These are phyloP conservation scores for Hygrocybe punicea DNA, from an alignment of 768 basidiomycete species.

Conservation along the genomic window DNA sequence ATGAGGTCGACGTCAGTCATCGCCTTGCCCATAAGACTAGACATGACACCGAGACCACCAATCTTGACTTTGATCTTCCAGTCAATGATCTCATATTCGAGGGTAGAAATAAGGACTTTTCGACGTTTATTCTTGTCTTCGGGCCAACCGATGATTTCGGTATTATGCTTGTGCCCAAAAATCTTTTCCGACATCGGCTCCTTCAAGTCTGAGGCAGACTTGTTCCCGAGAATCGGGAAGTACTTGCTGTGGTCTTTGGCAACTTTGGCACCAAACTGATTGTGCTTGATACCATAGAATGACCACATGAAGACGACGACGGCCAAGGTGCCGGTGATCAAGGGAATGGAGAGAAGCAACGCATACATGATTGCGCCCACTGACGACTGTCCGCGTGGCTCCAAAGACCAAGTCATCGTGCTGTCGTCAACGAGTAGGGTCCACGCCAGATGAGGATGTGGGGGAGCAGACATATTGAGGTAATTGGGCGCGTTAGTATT, in stretches of 20 bases:
- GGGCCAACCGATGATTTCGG: constrained; percentile 94
- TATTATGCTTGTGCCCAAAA: constrained; percentile 57
- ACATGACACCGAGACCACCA: constrained; percentile 97
- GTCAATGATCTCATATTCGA: constrained; percentile 95
- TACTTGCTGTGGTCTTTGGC: constrained; percentile 70
- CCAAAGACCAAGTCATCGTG: constrained; percentile 69
- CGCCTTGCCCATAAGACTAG: constrained; percentile 94
- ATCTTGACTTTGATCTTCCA: constrained; percentile 99
- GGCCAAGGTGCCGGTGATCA: constrained; percentile 80
- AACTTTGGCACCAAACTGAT: constrained; percentile 84
- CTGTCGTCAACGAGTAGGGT: constrained; percentile 75
- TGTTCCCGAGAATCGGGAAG: constrained; percentile 82
- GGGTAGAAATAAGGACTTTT: constrained; percentile 85
- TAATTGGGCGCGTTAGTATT: constrained; percentile 83
- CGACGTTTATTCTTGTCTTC: constrained; percentile 88
- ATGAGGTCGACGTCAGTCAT: constrained; percentile 95
- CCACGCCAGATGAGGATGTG: constrained; percentile 86
- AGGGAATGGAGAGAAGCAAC: constrained; percentile 73
- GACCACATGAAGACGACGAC: constrained; percentile 90
- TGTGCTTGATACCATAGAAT: constrained; percentile 94
- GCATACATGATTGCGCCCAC: constrained; percentile 88
- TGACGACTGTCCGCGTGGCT: constrained; percentile 76
- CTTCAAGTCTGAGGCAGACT: constrained; percentile 69
- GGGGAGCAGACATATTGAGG: constrained; percentile 88
- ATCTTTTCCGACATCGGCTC: constrained; percentile 74